These are phyloP conservation scores for Isabelozyma heimii DNA, from an alignment of 805 yeast genomes.

Conservation along the genomic window DNA sequence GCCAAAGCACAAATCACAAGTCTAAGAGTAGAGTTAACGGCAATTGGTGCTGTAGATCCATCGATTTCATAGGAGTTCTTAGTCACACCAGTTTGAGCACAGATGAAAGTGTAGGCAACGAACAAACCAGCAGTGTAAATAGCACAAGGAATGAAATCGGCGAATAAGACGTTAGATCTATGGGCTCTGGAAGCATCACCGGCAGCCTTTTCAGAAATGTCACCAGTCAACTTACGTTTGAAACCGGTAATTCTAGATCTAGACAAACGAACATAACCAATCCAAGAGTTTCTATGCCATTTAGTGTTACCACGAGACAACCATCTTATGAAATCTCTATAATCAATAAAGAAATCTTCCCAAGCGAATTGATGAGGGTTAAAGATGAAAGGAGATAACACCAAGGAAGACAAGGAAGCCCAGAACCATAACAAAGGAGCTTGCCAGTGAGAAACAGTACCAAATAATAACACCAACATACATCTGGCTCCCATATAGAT, in stretches of 20 bases:
- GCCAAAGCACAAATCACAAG: slow-evolving; percentile 78
- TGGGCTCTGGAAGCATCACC: slow-evolving; percentile 76
- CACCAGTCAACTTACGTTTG: slow-evolving; percentile 70
- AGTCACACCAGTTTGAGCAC: slow-evolving; percentile 82
- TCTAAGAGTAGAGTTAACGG: slow-evolving; percentile 71
- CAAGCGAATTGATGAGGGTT: slow-evolving; percentile 98
- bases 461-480: slow-evolving; percentile 67
- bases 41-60: slow-evolving; percentile 31
- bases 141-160: slow-evolving; percentile 76
- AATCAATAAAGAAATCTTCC: slow-evolving; percentile 94
- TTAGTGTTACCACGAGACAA: slow-evolving; percentile 86
- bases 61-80: slow-evolving; percentile 28
- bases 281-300: slow-evolving; percentile 89
- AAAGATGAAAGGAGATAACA: slow-evolving; percentile 90
- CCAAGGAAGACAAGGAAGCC: slow-evolving; percentile 84
- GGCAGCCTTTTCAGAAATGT: slow-evolving; percentile 63
- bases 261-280: slow-evolving; percentile 73
- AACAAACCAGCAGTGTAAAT: slow-evolving; percentile 69
- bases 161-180: slow-evolving; percentile 69
- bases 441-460: slow-evolving; percentile 83
- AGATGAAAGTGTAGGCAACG: slow-evolving; percentile 75
- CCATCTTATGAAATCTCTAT: slow-evolving; percentile 91
- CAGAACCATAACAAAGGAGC: slow-evolving; percentile 96
- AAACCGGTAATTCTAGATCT: slow-evolving; percentile 92
- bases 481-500: slow-evolving; percentile 83